Conservation (phyloP, 2,329 filamentous ascomycete species). For the Penicillium sp. region DNA sequence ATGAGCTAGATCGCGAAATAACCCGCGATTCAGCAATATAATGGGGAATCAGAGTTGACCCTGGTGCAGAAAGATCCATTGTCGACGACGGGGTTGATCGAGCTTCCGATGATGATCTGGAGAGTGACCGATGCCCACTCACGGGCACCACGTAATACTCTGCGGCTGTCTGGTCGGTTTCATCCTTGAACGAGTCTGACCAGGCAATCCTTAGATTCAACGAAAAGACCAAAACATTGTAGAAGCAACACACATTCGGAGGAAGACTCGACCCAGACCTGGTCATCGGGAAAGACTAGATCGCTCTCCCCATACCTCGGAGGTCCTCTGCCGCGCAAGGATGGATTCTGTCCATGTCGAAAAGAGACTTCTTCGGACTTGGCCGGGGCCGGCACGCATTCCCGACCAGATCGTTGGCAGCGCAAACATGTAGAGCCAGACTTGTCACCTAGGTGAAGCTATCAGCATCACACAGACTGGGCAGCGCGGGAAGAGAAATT, state of each 20-base stretch:
- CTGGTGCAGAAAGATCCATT: constrained; percentile 19
- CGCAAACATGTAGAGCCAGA: constrained; percentile 31
- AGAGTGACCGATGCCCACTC: constrained; percentile 12
- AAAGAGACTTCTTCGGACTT: constrained; percentile 35
- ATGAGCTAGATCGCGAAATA: constrained; percentile 14
- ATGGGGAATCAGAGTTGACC: constrained; percentile 10
- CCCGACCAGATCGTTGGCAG: constrained; percentile 33
- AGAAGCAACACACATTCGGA: constrained; percentile 23
- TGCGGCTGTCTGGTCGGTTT: constrained; percentile 32
- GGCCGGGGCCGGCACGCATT: constrained; percentile 31
- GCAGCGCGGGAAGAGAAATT: constrained; percentile 1
- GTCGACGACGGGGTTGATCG: constrained; percentile 24
- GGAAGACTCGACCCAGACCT: constrained; percentile 30
- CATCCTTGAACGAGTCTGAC: constrained; percentile 35
- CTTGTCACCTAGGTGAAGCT: constrained; percentile 29
- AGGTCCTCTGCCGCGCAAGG: constrained; percentile 30
- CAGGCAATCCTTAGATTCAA: neutral
- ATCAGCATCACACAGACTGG: neutral
- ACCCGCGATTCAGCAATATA: constrained; percentile 12
- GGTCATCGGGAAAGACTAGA: constrained; percentile 30
- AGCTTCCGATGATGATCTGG: constrained; percentile 22
- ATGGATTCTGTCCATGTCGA: constrained; percentile 36
- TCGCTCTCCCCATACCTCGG: constrained; percentile 35
- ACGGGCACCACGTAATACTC: constrained; percentile 30
- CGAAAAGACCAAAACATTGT: neutral